Percentiles rank a stretch among this genome's conserved stretches.
These are phyloP conservation scores for Ganoderma lucidum DNA, from an alignment of 1,284 basidiomycete genomes.

Conservation along the genomic window DNA sequence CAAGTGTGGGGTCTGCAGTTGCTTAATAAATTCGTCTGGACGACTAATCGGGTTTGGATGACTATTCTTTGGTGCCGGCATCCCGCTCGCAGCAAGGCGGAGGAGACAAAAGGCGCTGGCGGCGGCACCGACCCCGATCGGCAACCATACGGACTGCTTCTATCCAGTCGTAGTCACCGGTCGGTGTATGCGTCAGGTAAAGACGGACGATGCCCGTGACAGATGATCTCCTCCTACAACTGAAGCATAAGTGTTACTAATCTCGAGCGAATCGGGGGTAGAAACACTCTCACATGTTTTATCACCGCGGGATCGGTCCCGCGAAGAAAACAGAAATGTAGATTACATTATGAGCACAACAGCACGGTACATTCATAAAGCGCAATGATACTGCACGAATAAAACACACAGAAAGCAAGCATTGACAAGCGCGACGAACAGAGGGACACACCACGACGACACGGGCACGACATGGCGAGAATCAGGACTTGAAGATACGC, in stretches of 20 bases:
- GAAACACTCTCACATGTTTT: background rate
- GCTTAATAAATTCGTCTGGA: background rate
- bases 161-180: background rate
- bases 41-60: too few relatives aligned
- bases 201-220: background rate
- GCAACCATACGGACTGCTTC: background rate
- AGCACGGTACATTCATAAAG: background rate
- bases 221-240: background rate
- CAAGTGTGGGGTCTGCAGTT: background rate
- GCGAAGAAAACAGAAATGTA: background rate
- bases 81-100: background rate
- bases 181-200: background rate
- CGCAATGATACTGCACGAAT: background rate
- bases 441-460: background rate
- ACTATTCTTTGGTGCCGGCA: background rate
- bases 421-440: background rate
- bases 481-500: slow-evolving; percentile 78
- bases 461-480: background rate
- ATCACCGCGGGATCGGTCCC: background rate
- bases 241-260: background rate
- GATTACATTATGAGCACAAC: slow-evolving; percentile 3
- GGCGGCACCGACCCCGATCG: background rate
- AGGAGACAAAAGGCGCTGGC: background rate
- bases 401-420: background rate
- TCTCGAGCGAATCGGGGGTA: background rate